phyloP scores from a whole-genome alignment of 73 alveolate species.

The Tetrahymena thermophila region DNA sequence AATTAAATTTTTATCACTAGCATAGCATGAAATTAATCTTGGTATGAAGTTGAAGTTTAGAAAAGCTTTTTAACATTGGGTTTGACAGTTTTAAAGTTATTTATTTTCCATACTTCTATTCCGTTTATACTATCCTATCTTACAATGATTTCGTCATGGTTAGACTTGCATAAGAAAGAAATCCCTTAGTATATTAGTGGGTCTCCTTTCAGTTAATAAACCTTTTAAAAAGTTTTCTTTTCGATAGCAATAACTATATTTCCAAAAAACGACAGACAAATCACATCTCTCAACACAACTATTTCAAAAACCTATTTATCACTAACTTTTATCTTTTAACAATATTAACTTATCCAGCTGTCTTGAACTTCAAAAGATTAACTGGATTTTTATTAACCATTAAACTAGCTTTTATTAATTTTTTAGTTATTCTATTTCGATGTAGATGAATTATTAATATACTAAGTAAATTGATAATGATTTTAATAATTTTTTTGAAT shows the following conservation, averaged over 20 bases:
- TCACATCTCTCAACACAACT: background rate
- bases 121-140: background rate
- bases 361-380: background rate
- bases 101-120: background rate
- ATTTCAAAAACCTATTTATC: background rate
- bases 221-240: background rate
- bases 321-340: background rate
- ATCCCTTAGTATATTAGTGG: background rate
- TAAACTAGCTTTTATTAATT: background rate
- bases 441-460: background rate
- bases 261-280: background rate
- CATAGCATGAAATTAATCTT: background rate
- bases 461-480: background rate
- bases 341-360: background rate
- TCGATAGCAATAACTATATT: background rate
- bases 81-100: background rate
- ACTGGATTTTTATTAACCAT: background rate
- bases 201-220: background rate
- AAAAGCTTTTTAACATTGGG: background rate
- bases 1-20: background rate
- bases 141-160: background rate
- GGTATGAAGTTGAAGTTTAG: background rate
- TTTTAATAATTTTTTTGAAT: too few relatives aligned
- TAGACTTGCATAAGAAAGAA: background rate
- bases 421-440: too few relatives aligned